phyloP scores from a whole-genome alignment of 225 moss, liverwort and hornwort genomes.

The Bryum argenteum region DNA sequence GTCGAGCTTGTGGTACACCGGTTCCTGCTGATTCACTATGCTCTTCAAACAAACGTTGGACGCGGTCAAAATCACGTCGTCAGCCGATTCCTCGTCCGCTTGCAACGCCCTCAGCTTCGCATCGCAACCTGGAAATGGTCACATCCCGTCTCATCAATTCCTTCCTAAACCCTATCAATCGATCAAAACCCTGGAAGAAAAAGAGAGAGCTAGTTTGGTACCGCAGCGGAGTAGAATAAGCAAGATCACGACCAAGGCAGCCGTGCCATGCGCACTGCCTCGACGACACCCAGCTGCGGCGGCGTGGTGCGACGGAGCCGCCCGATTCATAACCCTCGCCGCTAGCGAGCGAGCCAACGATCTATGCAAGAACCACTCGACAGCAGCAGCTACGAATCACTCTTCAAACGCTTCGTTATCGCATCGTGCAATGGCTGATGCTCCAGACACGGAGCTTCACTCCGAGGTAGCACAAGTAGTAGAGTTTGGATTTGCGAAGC shows the following conservation, averaged over 20 bases:
- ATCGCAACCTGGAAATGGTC: conserved; percentile 34
- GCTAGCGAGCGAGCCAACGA: too few relatives aligned
- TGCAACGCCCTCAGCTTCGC: conserved; percentile 24
- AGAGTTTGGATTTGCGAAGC: too few relatives aligned
- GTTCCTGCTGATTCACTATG: conserved; percentile 21
- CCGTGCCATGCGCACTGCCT: conserved; percentile 38
- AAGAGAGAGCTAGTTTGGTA: background rate
- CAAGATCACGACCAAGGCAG: conserved; percentile 24
- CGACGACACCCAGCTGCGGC: conserved; percentile 39
- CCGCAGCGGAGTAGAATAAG: conserved; percentile 30
- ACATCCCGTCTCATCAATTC: background rate
- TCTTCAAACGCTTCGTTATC: too few relatives aligned
- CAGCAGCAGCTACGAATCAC: too few relatives aligned
- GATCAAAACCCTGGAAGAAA: background rate
- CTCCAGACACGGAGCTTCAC: too few relatives aligned
- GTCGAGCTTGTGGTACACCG: conserved; percentile 43
- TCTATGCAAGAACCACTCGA: too few relatives aligned
- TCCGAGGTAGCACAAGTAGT: too few relatives aligned
- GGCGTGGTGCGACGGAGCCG: conserved; percentile 39
- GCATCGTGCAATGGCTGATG: too few relatives aligned
- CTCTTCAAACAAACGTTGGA: conserved; percentile 43
- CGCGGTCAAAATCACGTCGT: conserved; percentile 30
- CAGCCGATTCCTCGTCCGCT: background rate
- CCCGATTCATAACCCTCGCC: conserved; percentile 55
- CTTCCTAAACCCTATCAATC: background rate